These are phyloP conservation scores for Cymbopogon flexuosus DNA, from an alignment of 202 grass and related monocot genomes.

Conservation along the genomic window DNA sequence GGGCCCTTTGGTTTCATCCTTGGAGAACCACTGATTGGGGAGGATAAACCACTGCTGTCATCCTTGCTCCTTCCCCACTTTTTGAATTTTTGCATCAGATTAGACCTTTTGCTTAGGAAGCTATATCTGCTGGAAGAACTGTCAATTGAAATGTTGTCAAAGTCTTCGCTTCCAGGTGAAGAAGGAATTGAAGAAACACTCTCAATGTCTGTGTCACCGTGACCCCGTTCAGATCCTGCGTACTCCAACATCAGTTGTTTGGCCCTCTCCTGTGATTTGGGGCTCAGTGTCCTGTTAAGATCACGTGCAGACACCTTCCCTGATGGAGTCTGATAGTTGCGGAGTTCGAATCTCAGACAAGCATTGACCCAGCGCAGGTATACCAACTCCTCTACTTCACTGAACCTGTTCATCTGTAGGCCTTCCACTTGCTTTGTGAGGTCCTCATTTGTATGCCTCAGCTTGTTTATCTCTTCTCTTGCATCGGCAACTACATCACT, in stretches of 20 bases:
- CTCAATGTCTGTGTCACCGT: slow-evolving; percentile 84
- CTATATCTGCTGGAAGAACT: slow-evolving; percentile 83
- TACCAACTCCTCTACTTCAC: slow-evolving; percentile 88
- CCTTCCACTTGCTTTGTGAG: slow-evolving; percentile 96
- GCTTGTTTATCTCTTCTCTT: slow-evolving; percentile 70
- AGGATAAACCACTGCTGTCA: slow-evolving; percentile 41
- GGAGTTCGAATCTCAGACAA: slow-evolving; percentile 80
- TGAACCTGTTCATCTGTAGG: slow-evolving; percentile 88
- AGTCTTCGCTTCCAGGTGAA: slow-evolving; percentile 76
- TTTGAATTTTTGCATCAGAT: slow-evolving; percentile 80
- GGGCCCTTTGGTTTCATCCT: slow-evolving; percentile 58
- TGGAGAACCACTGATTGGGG: slow-evolving; percentile 52
- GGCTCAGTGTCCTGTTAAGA: slow-evolving; percentile 80
- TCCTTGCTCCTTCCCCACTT: slow-evolving; percentile 78
- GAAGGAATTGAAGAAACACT: slow-evolving; percentile 75
- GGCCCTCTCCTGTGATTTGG: slow-evolving; percentile 69
- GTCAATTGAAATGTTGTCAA: slow-evolving; percentile 74
- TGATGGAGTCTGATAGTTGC: slow-evolving; percentile 64
- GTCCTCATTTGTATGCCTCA: slow-evolving; percentile 75
- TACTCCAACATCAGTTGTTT: slow-evolving; percentile 84
- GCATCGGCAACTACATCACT: slow-evolving; percentile 62
- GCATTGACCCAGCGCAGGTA: slow-evolving; percentile 96
- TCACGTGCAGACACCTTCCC: slow-evolving; percentile 69
- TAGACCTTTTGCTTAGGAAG: slow-evolving; percentile 64
- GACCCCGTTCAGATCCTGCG: slow-evolving; percentile 72